Evolutionary conservation across 2,329 filamentous ascomycete genomes (phyloP).

Genomic region (Rutstroemia sp.): DNA sequence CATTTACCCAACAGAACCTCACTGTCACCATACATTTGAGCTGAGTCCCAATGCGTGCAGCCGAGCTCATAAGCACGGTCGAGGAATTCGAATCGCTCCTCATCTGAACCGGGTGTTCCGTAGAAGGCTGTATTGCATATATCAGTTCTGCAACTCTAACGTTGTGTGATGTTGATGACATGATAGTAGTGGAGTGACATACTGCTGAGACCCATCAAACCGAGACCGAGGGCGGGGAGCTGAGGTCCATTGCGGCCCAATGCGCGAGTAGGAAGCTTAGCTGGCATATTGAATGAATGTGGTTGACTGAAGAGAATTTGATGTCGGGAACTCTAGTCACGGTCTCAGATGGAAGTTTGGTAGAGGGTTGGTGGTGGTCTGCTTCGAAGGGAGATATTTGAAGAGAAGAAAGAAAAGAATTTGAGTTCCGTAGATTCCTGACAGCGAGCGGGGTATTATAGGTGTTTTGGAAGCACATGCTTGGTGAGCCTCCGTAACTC

Average conservation of each 20-base stretch:
- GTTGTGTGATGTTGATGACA: not conserved
- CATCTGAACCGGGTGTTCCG: slow-evolving; percentile 26
- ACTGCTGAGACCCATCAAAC: slow-evolving; percentile 12
- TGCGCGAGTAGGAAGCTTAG: slow-evolving; percentile 12
- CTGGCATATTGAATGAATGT: slow-evolving; percentile 2
- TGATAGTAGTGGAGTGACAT: not conserved
- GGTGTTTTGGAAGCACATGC: not conserved
- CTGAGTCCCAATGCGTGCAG: slow-evolving; percentile 29
- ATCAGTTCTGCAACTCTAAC: not conserved
- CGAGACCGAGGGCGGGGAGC: slow-evolving; percentile 11
- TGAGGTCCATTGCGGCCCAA: slow-evolving; percentile 10
- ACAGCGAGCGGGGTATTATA: slow-evolving; percentile 4
- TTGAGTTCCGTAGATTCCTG: not conserved
- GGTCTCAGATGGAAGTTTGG: not conserved
- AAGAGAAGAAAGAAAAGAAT: not conserved
- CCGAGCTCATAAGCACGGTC: slow-evolving; percentile 33
- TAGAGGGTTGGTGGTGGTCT: not conserved
- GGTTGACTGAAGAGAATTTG: not conserved
- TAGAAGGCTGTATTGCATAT: slow-evolving; percentile 20
- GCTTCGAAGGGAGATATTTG: not conserved
- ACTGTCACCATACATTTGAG: slow-evolving; percentile 30
- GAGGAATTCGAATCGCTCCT: slow-evolving; percentile 31
- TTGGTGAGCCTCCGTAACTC: slow-evolving; percentile 3
- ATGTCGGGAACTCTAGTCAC: not conserved
- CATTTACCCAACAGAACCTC: slow-evolving; percentile 41